Conservation (phyloP, 768 basidiomycete genomes). For the Albatrellus ellisii region DNA sequence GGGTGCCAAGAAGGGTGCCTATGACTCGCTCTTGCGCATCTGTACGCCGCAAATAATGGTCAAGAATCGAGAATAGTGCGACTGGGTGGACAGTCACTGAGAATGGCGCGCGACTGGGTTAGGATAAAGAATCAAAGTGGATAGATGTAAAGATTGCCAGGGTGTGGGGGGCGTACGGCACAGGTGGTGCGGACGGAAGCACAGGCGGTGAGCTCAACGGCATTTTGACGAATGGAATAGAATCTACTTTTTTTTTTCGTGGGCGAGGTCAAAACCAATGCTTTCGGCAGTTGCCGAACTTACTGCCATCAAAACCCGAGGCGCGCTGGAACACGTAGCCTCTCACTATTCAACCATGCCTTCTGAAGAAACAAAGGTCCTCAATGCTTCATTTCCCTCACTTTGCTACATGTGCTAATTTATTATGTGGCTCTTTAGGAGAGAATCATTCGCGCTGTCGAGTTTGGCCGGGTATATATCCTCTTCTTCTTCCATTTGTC, state of each 20-base stretch:
- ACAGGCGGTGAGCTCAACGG: slow-evolving; percentile 27
- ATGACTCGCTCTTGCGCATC: slow-evolving; percentile 81
- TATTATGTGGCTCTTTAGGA: slow-evolving; percentile 33
- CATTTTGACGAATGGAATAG: slow-evolving; percentile 25
- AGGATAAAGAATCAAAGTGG: slow-evolving; percentile 2
- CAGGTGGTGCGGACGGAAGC: slow-evolving; percentile 18
- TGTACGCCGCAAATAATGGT: slow-evolving; percentile 87
- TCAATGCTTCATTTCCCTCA: slow-evolving; percentile 8
- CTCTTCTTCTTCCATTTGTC: no score
- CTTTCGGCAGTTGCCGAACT: slow-evolving; percentile 14
- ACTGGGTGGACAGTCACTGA: slow-evolving; percentile 81
- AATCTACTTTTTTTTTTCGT: background rate
- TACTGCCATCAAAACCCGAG: slow-evolving; percentile 18
- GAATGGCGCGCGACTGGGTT: slow-evolving; percentile 49
- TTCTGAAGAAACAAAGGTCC: slow-evolving; percentile 90
- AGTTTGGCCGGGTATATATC: slow-evolving; percentile 62
- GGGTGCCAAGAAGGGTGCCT: slow-evolving; percentile 83
- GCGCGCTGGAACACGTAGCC: slow-evolving; percentile 5
- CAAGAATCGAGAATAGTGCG: slow-evolving; percentile 88
- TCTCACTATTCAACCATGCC: slow-evolving; percentile 39
- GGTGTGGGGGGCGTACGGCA: slow-evolving; percentile 26
- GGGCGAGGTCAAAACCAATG: slow-evolving; percentile 11
- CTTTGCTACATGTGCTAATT: background rate
- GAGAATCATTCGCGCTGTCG: slow-evolving; percentile 69
- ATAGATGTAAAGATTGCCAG: slow-evolving; percentile 1